Evolutionary conservation across 768 basidiomycete species (phyloP).

Genomic region (Suillus fuscotomentosus): DNA sequence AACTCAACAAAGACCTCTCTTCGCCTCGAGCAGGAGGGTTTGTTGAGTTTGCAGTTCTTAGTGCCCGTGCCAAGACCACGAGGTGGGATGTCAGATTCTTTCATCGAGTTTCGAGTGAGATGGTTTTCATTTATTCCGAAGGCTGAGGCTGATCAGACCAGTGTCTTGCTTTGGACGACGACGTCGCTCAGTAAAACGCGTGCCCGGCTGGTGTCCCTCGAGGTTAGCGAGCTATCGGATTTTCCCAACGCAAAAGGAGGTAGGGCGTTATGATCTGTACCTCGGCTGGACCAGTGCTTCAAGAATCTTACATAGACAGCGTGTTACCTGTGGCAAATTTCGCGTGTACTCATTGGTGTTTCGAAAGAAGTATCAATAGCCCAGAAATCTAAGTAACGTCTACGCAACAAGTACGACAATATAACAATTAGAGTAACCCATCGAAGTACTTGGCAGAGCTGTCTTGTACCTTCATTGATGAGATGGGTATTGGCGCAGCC

Average conservation of each 20-base stretch:
- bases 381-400: background rate
- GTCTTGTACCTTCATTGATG: constrained; percentile 11
- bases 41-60: constrained; percentile 87
- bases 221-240: background rate
- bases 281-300: background rate
- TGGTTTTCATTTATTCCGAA: constrained; percentile 8
- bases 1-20: constrained; percentile 87
- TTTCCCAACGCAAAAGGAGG: background rate
- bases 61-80: constrained; percentile 56
- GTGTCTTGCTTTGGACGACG: constrained; percentile 33
- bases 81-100: constrained; percentile 53
- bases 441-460: constrained; percentile 38
- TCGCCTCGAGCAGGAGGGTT: constrained; percentile 78
- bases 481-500: constrained; percentile 3
- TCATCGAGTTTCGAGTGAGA: constrained; percentile 86
- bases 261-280: background rate
- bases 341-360: background rate
- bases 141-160: constrained; percentile 15
- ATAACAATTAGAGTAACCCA: constrained; percentile 34
- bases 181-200: constrained; percentile 12
- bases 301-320: background rate
- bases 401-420: constrained; percentile 3
- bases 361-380: background rate
- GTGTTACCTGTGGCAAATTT: background rate
- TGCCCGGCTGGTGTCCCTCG: background rate